Evolutionary conservation across 2,329 filamentous ascomycete species (phyloP), one percentile per base, ranked within the genome.

Genomic region (Ophiostoma montium): DNA sequence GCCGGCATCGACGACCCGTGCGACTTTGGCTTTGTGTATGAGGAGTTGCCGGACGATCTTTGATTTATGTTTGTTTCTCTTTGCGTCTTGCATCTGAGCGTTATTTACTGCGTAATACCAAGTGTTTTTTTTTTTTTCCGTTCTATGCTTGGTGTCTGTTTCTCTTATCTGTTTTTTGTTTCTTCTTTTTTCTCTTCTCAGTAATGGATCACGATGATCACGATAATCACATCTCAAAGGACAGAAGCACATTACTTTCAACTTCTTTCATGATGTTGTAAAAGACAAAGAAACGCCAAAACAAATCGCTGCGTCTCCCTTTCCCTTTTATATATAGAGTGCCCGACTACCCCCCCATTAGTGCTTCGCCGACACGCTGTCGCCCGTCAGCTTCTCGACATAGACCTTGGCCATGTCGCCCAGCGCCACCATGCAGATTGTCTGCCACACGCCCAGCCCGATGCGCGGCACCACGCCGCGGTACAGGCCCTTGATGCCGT

Each of bases 351-450:
- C n/a, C n/a, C n/a, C n/a, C n/a, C n/a, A n/a, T n/a, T 78, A 82
- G 74, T 82, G 78, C 74, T 82, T 82, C 60, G 76, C 76, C 55
- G 78, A 78, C 60, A 80, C 76, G 60, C 64, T 59, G 23, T 82
- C 78, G 53, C 78, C 78, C 45, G 78, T 82, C 62, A 82, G 53
- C 64, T 77, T 77, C 65, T 82, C 78, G 54, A 82, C 76, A 57
- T 82, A 81, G 49, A 69, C 70, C 69, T 82, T 82, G 54, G 78
- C 78, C 71, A 94, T 89, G 71, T 96, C 92, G 70, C 92, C 92
- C 68, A 96, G 76, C 62, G 90, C 92, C 70, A 98, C 92, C 92
- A 98, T 98, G 77, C 92, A 98, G 63, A 98, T 84, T 54, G 92
- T 98, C 77, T 98, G 92, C 92, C 92, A 98, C 71, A 98, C 79